These are phyloP conservation scores for Lodderomyces margitis DNA, from an alignment of 1,139 yeast species.

Conservation along the genomic window DNA sequence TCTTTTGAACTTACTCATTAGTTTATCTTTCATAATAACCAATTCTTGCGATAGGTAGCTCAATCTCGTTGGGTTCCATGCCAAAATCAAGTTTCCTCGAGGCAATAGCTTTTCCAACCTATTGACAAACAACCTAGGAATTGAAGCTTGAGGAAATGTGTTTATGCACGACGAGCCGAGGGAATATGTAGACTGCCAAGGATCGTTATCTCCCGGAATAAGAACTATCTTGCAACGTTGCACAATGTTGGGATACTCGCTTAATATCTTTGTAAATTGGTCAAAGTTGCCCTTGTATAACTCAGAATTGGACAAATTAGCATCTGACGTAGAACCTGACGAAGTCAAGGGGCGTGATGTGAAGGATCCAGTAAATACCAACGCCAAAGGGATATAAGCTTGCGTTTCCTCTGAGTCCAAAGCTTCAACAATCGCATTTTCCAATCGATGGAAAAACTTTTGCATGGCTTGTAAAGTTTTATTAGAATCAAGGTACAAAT, in stretches of 20 bases:
- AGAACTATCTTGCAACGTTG: conserved; percentile 52
- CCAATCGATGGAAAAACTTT: conserved; percentile 53
- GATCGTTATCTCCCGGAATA: conserved; percentile 89
- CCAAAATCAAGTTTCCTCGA: conserved; percentile 47
- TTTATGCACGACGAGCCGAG: conserved; percentile 60
- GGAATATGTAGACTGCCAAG: conserved; percentile 79
- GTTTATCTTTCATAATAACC: conserved; percentile 68
- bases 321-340: conserved; percentile 36
- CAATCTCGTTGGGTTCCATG: conserved; percentile 80
- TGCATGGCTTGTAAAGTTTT: conserved; percentile 59
- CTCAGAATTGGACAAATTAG: conserved; percentile 45
- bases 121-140: conserved; percentile 70
- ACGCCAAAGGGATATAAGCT: conserved; percentile 48
- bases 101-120: conserved; percentile 64
- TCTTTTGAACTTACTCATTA: conserved; percentile 67
- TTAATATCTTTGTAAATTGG: conserved; percentile 56
- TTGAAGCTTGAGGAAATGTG: conserved; percentile 65
- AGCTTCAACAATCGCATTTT: conserved; percentile 35
- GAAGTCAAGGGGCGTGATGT: conserved; percentile 58
- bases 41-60: conserved; percentile 84
- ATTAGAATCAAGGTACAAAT: conserved; percentile 62
- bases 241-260: conserved; percentile 33
- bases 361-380: conserved; percentile 57
- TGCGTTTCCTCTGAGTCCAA: conserved; percentile 20
- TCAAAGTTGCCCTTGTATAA: conserved; percentile 75